Base-by-base conservation (phyloP, 2,329 filamentous ascomycete genomes). In the Madurella fahalii region DNA sequence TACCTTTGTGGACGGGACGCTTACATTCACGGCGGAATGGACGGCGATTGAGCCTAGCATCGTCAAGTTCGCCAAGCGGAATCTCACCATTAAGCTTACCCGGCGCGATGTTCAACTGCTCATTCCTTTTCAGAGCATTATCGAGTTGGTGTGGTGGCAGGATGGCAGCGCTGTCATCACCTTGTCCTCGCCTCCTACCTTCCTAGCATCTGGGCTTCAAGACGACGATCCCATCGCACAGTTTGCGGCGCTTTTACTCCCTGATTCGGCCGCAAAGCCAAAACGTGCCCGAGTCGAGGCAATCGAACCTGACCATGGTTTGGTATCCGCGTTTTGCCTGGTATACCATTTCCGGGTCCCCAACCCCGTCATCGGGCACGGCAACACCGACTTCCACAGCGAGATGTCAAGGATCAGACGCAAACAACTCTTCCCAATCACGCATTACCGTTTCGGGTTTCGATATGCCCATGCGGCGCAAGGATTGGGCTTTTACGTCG, bases 131-230 rank as follows among this genome's bases (percentile, higher is more conserved):
- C 71, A 72, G 17, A 77, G 71, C 1, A 74, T 82, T 32, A 58
- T 77, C 30, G 74, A 80, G 47, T 62, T 77, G 9, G 67, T 81
- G 2, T 61, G 72, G 67, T 65, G 66, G 32, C 34, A 63, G 17
- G 47, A 71, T 58, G 52, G 68, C 57, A 68, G 71, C 0, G 63
- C 83, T 15, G 78, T 76, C 0, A 61, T 85, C 2, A 78, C 81
- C 0, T 73, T 86, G 1, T 55, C 41, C 9, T 70, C 64, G 17
- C 74, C 78, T 31, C 72, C 80, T 1, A 77, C 82, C 49, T 82
- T 80, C 25, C 7, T 25, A 7, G 3, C 25, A 25, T 50, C 61
- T 64, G 37, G 32, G 37, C 57, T n/a, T 48, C 42, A 5, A 40
- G 11, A 18, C 9, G 34, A 48, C 37, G 9, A 34, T 2, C n/a